These are phyloP conservation scores for Rhexocercosporidium sp. DNA, from an alignment of 2,329 filamentous ascomycete species.

Conservation along the genomic window DNA sequence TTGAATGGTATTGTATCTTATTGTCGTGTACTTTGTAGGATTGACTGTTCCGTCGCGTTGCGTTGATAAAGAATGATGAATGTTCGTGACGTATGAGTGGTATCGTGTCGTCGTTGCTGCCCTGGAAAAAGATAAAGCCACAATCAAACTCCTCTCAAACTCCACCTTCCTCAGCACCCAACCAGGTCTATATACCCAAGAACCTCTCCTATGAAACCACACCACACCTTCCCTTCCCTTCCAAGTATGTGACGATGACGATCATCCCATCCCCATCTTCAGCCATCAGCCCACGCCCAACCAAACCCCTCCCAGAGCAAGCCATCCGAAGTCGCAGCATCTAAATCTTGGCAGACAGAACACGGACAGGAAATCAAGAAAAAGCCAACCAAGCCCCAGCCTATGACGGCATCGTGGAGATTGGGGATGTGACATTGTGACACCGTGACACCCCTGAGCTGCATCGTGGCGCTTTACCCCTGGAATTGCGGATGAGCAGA, in stretches of 20 bases:
- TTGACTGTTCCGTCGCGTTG: neutral
- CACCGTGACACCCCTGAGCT: neutral
- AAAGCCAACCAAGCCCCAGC: neutral
- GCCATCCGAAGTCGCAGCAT: neutral
- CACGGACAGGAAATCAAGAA: neutral
- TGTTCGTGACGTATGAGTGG: neutral
- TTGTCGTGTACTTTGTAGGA: neutral
- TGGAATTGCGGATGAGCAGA: neutral
- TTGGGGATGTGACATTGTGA: neutral
- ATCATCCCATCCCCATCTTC: neutral
- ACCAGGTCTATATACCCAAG: neutral
- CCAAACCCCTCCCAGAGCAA: too few relatives aligned
- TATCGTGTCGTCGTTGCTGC: neutral
- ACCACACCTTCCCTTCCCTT: neutral
- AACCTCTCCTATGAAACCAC: neutral
- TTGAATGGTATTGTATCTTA: neutral
- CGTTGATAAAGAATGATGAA: neutral
- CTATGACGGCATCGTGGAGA: conserved; percentile 12
- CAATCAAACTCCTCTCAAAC: neutral
- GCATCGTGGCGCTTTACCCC: neutral
- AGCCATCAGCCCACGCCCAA: neutral
- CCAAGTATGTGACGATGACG: neutral
- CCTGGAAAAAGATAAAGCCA: neutral
- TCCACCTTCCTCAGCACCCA: neutral
- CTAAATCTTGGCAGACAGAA: too few relatives aligned